Evolutionary conservation across 1,284 basidiomycete species (phyloP).

Genomic region (Cutaneotrichosporon dermatis): DNA sequence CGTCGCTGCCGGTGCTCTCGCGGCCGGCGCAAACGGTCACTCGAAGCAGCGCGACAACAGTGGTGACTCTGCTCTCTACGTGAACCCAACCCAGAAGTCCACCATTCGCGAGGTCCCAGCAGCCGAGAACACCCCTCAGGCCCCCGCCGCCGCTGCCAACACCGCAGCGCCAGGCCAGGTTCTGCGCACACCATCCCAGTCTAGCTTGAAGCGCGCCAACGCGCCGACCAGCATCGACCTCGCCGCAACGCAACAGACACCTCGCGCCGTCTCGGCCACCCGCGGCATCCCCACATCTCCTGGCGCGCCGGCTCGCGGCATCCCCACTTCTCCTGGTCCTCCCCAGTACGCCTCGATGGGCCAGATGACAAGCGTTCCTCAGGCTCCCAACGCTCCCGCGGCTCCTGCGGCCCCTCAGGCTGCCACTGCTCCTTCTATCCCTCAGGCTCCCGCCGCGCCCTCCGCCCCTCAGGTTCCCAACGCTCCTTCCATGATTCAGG

Average conservation of each 20-base stretch:
- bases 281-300: not conserved
- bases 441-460: not conserved
- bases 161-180: not conserved
- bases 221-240: constrained; percentile 1
- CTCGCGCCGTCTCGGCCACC: not conserved
- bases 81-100: not conserved
- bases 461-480: not conserved
- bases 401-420: not conserved
- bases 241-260: not conserved
- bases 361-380: not conserved
- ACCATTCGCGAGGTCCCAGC: not conserved
- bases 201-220: constrained; percentile 3
- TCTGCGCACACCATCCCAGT: constrained; percentile 1
- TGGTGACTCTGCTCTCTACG: not conserved
- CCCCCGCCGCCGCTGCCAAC: not conserved
- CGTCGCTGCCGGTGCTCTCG: constrained; percentile 1
- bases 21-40: not conserved
- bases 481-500: not conserved
- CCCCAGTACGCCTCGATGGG: not conserved
- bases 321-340: not conserved
- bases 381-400: not conserved
- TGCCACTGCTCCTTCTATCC: not conserved
- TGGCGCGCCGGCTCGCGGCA: not conserved
- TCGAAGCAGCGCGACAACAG: not conserved
- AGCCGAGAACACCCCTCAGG: not conserved